phyloP scores from a whole-genome alignment of 352 stramenopile genomes.

The Phytophthora cryptogea region DNA sequence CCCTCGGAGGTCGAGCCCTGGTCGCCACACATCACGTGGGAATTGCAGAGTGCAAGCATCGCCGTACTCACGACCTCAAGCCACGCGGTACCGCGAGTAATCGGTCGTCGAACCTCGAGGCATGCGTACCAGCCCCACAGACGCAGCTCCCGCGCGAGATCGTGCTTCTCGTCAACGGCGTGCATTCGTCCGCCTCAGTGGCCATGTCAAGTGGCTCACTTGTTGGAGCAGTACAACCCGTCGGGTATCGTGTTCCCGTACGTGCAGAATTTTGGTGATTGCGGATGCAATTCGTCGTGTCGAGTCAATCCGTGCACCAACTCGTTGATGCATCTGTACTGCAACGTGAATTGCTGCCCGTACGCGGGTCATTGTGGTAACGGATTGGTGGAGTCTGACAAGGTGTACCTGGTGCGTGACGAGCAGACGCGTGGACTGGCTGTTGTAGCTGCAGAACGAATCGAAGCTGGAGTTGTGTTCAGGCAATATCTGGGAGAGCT shows the following conservation, averaged over 20 bases:
- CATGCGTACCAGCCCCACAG: too few species aligned
- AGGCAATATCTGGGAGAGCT: background rate
- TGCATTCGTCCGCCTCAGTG: too few species aligned
- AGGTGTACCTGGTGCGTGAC: background rate
- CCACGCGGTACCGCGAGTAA: too few species aligned
- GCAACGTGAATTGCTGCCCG: background rate
- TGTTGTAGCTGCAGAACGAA: background rate
- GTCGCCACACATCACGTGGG: too few species aligned
- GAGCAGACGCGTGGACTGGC: background rate
- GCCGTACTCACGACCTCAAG: too few species aligned
- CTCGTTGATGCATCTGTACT: conserved; percentile 3
- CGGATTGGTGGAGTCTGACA: background rate
- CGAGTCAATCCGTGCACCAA: background rate
- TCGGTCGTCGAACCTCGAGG: too few species aligned
- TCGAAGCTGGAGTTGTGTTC: background rate
- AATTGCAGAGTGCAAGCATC: too few species aligned
- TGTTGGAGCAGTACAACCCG: background rate
- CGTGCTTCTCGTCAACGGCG: too few species aligned
- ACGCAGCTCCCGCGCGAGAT: too few species aligned
- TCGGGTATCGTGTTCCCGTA: background rate
- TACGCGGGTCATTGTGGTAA: background rate
- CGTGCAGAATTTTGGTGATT: background rate
- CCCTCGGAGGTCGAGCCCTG: too few species aligned
- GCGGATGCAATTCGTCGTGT: background rate
- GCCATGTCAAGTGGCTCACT: background rate